Evolutionary conservation across 2,329 filamentous ascomycete genomes (phyloP).

Genomic region (Talaromyces piceae): DNA sequence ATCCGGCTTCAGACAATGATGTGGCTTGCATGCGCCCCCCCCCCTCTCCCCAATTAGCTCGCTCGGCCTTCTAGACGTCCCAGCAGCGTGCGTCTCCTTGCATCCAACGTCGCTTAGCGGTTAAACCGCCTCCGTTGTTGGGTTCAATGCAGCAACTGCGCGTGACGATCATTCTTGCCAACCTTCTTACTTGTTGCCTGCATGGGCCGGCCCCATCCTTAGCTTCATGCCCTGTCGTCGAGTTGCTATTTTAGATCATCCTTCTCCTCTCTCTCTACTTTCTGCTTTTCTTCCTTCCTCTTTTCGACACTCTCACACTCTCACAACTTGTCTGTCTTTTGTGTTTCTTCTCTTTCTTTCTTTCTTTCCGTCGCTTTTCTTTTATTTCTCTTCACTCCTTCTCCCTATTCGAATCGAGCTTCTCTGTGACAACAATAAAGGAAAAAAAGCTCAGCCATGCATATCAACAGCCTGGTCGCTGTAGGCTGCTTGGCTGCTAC

Average conservation of each 20-base stretch:
- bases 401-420: no score
- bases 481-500: slow-evolving; percentile 28
- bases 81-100: not conserved
- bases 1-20: not conserved
- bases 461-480: slow-evolving; percentile 12
- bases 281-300: not conserved
- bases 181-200: not conserved
- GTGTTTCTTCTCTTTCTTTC: not conserved
- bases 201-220: no score
- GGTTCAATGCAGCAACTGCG: not conserved
- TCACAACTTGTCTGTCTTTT: not conserved
- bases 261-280: not conserved
- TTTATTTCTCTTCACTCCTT: not conserved
- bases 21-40: not conserved
- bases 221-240: no score
- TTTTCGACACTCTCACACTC: not conserved
- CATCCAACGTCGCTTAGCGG: not conserved
- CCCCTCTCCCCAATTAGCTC: no score
- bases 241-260: no score
- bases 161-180: not conserved
- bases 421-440: no score
- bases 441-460: slow-evolving; percentile 5
- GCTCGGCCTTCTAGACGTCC: not conserved
- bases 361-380: not conserved
- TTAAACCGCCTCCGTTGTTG: not conserved